These are phyloP conservation scores for Nakazawaea wyomingensis DNA, from an alignment of 805 yeast genomes.

Conservation along the genomic window DNA sequence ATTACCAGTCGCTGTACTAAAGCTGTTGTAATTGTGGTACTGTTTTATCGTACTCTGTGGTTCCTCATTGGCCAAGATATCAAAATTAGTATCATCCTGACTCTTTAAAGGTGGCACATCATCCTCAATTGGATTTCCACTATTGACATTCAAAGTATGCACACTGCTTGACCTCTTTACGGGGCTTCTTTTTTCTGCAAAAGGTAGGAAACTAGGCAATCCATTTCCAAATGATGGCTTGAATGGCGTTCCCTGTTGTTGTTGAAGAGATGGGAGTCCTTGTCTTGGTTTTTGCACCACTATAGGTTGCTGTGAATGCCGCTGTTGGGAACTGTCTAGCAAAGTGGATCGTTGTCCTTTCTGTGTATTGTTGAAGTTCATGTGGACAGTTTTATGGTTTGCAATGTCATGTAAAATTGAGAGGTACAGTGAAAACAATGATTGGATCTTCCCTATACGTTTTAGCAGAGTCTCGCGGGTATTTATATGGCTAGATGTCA, in stretches of 20 bases:
- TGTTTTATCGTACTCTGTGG: background rate
- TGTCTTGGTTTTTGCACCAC: slow-evolving; percentile 1
- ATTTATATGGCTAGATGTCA: no score
- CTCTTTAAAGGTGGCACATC: slow-evolving; percentile 10
- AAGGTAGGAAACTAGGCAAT: slow-evolving; percentile 7
- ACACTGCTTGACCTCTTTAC: slow-evolving; percentile 5
- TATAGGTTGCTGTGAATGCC: background rate
- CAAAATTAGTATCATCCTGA: slow-evolving; percentile 6
- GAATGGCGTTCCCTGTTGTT: background rate
- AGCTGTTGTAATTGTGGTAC: slow-evolving; percentile 6
- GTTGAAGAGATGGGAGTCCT: background rate
- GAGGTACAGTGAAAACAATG: no score
- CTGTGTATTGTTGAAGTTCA: background rate
- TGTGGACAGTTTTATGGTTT: no score
- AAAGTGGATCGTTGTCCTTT: background rate
- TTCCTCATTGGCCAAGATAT: background rate
- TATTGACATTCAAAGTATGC: slow-evolving; percentile 8
- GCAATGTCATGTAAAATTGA: no score
- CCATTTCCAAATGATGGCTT: background rate
- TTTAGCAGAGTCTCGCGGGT: no score
- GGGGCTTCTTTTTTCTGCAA: background rate
- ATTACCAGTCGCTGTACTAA: no score
- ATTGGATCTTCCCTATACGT: no score
- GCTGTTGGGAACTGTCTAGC: background rate
- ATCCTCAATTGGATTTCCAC: background rate